Evolutionary conservation across 75 land plant species (phyloP).

Genomic region (Pinus tabuliformis): DNA sequence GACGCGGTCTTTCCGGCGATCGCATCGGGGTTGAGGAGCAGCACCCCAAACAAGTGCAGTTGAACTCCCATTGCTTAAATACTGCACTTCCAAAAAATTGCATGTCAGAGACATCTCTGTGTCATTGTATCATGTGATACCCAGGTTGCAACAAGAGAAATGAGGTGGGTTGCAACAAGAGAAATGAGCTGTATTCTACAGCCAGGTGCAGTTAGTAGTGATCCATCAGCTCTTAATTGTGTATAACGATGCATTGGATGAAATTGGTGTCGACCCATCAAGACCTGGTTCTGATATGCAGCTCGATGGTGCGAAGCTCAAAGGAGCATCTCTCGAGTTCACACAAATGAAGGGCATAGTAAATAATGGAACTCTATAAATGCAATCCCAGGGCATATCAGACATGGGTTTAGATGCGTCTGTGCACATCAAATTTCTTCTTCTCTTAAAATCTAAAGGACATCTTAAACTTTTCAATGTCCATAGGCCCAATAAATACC

Average conservation of each 20-base stretch:
- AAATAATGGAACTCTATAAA: too few species aligned
- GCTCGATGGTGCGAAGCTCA: too few species aligned
- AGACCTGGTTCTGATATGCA: too few species aligned
- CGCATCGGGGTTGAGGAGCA: slow-evolving; percentile 86
- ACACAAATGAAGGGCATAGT: too few species aligned
- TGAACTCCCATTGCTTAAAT: slow-evolving; percentile 46
- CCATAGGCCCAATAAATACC: background rate
- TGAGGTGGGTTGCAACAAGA: too few species aligned
- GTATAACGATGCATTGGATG: too few species aligned
- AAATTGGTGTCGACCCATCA: too few species aligned
- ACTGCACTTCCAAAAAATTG: slow-evolving; percentile 35
- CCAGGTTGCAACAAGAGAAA: too few species aligned
- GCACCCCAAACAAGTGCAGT: slow-evolving; percentile 94
- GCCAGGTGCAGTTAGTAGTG: too few species aligned
- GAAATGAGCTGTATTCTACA: too few species aligned
- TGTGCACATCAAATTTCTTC: background rate
- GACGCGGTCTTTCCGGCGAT: slow-evolving; percentile 91
- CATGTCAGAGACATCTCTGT: background rate
- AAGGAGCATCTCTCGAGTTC: too few species aligned
- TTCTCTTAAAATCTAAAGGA: background rate
- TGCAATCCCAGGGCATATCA: background rate
- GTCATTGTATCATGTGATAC: background rate
- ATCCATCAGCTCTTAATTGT: too few species aligned
- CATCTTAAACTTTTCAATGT: background rate
- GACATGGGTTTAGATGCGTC: background rate